These are phyloP conservation scores for Actinomortierella ambigua DNA, from an alignment of 371 early-diverging fungal species.

Conservation along the genomic window DNA sequence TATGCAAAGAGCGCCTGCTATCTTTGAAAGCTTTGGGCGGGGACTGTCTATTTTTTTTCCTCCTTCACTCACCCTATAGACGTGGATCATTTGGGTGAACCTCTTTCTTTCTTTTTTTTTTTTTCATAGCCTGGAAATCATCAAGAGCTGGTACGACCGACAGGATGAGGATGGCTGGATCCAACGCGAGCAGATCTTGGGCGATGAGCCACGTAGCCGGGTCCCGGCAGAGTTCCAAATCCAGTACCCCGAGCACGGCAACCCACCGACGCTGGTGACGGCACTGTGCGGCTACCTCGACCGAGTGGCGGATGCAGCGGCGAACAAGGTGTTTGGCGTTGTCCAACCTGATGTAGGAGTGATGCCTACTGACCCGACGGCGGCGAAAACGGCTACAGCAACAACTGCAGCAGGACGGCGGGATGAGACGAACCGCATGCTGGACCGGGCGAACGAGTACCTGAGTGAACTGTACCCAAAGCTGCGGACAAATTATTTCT, in stretches of 20 bases:
- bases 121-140: conserved; percentile 67
- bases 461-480: conserved; percentile 69
- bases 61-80: not conserved
- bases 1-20: too few species aligned
- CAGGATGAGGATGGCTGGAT: conserved; percentile 94
- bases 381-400: conserved; percentile 10
- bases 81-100: not conserved
- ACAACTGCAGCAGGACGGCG: conserved; percentile 29
- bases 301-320: conserved; percentile 29
- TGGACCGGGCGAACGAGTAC: conserved; percentile 57
- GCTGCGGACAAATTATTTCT: conserved; percentile 74
- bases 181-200: conserved; percentile 93
- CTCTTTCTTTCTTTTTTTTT: conserved; percentile 1
- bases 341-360: conserved; percentile 8
- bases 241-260: conserved; percentile 92
- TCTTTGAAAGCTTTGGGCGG: too few species aligned
- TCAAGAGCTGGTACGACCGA: conserved; percentile 78
- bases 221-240: conserved; percentile 92
- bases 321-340: conserved; percentile 1
- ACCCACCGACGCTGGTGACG: conserved; percentile 90
- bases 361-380: too few species aligned
- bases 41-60: not conserved
- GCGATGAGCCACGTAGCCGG: conserved; percentile 89
- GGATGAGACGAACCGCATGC: conserved; percentile 54
- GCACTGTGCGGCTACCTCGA: conserved; percentile 68